phyloP scores from a whole-genome alignment of 176 grass and related monocot species.

The Panicum miliaceum region DNA sequence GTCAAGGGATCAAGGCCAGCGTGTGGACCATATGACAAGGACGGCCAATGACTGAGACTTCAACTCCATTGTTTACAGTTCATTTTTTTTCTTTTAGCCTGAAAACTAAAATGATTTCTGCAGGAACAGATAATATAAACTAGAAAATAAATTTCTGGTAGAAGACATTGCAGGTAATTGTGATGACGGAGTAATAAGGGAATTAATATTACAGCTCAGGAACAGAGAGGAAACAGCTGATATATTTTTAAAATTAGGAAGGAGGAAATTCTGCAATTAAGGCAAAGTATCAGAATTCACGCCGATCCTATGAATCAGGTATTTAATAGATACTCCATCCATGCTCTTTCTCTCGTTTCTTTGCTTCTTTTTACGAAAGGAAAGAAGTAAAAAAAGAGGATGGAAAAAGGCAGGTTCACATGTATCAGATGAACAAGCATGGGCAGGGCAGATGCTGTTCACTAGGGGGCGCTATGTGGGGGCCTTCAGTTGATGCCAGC shows the following conservation, averaged over 20 bases:
- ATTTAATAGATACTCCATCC: not conserved
- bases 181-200: not conserved
- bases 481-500: not conserved
- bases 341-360: not conserved
- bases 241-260: not conserved
- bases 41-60: not conserved
- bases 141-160: not conserved
- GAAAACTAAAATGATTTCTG: not conserved
- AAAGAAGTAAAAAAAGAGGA: not conserved
- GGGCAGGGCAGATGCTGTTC: not conserved
- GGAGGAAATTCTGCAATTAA: conserved; percentile 10
- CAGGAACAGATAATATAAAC: not conserved
- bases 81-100: not conserved
- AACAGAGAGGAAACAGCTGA: not conserved
- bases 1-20: not conserved
- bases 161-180: not conserved
- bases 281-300: conserved; percentile 25
- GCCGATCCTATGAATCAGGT: conserved; percentile 8
- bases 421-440: conserved; percentile 36
- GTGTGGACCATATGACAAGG: conserved; percentile 31
- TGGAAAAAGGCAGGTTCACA: not conserved
- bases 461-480: conserved; percentile 1
- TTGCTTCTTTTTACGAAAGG: too few relatives aligned
- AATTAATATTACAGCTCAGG: conserved; percentile 6
- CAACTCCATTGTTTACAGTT: not conserved